Percentiles rank a stretch among this genome's conserved stretches.
These are phyloP conservation scores for Forsythia viridissima DNA, from an alignment of 257 asterid species.

Conservation along the genomic window DNA sequence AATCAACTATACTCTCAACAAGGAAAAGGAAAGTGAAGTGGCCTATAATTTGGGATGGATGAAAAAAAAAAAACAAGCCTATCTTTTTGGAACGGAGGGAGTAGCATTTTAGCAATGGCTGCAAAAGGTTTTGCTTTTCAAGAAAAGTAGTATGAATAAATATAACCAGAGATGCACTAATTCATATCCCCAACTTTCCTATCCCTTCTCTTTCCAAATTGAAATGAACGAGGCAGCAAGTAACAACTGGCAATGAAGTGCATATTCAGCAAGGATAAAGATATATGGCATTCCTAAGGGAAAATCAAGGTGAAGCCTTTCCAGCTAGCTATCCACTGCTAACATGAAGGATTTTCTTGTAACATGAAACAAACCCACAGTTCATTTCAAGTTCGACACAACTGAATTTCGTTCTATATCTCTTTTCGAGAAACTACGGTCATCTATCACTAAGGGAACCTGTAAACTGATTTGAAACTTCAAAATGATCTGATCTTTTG, in stretches of 20 bases:
- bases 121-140: not conserved
- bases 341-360: not conserved
- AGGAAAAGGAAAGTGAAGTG: too few relatives aligned
- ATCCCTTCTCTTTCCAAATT: not conserved
- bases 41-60: too few relatives aligned
- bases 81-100: too few relatives aligned
- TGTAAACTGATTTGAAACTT: not conserved
- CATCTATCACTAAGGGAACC: not conserved
- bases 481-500: not conserved
- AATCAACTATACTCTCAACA: too few relatives aligned
- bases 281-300: not conserved
- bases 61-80: too few relatives aligned
- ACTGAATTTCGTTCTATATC: not conserved
- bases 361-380: not conserved
- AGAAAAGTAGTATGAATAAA: not conserved
- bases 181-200: not conserved
- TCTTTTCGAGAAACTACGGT: not conserved
- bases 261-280: not conserved
- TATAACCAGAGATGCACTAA: not conserved
- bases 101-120: not conserved
- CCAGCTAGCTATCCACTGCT: slow-evolving; percentile 3
- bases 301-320: not conserved
- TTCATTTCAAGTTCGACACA: not conserved
- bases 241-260: not conserved
- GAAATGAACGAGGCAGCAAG: not conserved